Percentiles rank a stretch among this genome's conserved stretches.
These are phyloP conservation scores for Medicago arabica DNA, from an alignment of 306 rosid species.

Conservation along the genomic window DNA sequence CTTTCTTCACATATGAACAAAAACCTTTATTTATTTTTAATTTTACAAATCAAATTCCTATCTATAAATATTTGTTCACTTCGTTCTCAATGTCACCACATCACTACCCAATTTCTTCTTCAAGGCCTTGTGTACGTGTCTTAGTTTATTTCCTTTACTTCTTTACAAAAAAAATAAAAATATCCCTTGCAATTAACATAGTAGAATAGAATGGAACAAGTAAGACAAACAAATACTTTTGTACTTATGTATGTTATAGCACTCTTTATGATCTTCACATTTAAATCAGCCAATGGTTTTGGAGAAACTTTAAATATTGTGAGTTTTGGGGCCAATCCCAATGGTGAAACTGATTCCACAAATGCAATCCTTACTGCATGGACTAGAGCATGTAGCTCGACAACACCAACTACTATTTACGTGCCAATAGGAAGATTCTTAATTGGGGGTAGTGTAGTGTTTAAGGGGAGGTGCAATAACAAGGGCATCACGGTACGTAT, in stretches of 20 bases:
- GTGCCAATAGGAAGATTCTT: conserved; percentile 57
- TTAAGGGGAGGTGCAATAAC: conserved; percentile 56
- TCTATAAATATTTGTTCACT: conserved; percentile 34
- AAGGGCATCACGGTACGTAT: conserved; percentile 44
- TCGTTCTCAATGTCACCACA: background rate
- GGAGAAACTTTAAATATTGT: conserved; percentile 38
- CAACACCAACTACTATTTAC: conserved; percentile 39
- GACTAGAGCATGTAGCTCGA: conserved; percentile 52
- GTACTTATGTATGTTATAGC: background rate
- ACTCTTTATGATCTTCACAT: conserved; percentile 21
- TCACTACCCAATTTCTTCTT: background rate
- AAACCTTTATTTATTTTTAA: background rate
- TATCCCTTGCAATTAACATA: background rate
- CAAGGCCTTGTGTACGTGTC: background rate
- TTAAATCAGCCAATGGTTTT: background rate
- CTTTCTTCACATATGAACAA: background rate
- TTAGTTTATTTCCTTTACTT: background rate
- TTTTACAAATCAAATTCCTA: conserved; percentile 18
- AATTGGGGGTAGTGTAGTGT: conserved; percentile 30
- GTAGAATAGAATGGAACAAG: conserved; percentile 32
- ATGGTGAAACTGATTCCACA: conserved; percentile 49
- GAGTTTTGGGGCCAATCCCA: conserved; percentile 47
- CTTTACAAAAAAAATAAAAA: background rate
- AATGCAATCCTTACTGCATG: conserved; percentile 50
- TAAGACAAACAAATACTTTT: background rate